Percentiles rank a stretch among this genome's conserved stretches.
Evolutionary conservation across 768 basidiomycete genomes (phyloP).

Genomic region (Naematelia encephala): DNA sequence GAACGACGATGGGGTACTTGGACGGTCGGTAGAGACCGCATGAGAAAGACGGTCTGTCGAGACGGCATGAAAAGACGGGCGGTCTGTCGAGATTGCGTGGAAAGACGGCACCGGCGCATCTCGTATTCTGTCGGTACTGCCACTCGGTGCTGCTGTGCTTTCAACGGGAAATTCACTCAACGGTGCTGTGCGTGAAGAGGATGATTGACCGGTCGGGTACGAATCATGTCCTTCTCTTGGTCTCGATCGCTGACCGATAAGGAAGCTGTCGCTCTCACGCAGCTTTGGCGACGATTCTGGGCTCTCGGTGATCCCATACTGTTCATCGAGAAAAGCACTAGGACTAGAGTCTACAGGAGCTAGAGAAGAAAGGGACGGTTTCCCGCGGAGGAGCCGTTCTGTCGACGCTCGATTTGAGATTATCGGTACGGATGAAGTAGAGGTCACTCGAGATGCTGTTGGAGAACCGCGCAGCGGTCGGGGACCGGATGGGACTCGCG

Average conservation of each 20-base stretch:
- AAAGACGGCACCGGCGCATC: no score
- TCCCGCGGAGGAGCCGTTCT: not conserved
- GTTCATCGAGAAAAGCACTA: not conserved
- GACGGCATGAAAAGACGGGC: no score
- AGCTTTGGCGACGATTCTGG: not conserved
- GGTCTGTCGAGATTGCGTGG: no score
- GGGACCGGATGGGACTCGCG: conserved; percentile 20
- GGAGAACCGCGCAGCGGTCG: not conserved
- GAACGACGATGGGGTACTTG: not conserved
- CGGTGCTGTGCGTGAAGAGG: no score
- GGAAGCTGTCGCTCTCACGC: no score
- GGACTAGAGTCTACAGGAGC: not conserved
- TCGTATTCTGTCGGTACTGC: no score
- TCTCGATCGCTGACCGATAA: no score
- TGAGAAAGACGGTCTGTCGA: no score
- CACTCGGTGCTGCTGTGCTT: no score
- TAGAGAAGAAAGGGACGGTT: not conserved
- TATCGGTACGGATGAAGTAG: not conserved
- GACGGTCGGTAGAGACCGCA: not conserved
- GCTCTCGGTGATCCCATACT: not conserved
- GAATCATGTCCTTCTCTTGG: no score
- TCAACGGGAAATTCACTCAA: no score
- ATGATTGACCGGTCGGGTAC: no score
- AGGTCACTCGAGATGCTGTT: not conserved
- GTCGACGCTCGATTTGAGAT: not conserved